Evolutionary conservation across 805 yeast species (phyloP).

Genomic region (Brettanomyces sp.): DNA sequence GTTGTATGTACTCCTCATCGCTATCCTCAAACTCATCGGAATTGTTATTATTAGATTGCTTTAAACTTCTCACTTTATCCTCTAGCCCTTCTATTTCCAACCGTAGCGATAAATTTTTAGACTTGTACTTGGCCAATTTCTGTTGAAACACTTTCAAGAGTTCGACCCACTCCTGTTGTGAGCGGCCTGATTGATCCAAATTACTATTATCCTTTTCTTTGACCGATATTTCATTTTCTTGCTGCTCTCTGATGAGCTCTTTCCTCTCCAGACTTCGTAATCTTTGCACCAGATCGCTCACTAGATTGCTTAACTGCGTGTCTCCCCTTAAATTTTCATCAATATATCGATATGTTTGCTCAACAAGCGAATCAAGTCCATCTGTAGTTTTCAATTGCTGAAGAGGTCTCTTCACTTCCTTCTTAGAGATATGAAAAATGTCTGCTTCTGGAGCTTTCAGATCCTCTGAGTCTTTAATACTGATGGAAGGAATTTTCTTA

Average conservation of each 20-base stretch:
- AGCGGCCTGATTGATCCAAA: not conserved
- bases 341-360: not conserved
- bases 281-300: not conserved
- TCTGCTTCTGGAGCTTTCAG: not conserved
- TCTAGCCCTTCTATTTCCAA: not conserved
- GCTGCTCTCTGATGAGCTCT: conserved; percentile 2
- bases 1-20: not conserved
- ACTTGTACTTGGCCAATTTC: not conserved
- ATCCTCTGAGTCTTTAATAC: conserved; percentile 17
- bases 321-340: not conserved
- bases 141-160: not conserved
- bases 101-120: not conserved
- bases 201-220: not conserved
- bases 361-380: not conserved
- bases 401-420: not conserved
- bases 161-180: not conserved
- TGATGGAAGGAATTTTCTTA: conserved; percentile 2
- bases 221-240: not conserved
- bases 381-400: not conserved
- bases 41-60: no score
- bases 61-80: not conserved
- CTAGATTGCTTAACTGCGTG: not conserved
- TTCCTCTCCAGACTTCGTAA: conserved; percentile 3
- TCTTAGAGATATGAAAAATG: not conserved
- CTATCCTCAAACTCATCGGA: not conserved